Evolutionary conservation across 1,284 basidiomycete species (phyloP).

Genomic region (Leccinum variabile): DNA sequence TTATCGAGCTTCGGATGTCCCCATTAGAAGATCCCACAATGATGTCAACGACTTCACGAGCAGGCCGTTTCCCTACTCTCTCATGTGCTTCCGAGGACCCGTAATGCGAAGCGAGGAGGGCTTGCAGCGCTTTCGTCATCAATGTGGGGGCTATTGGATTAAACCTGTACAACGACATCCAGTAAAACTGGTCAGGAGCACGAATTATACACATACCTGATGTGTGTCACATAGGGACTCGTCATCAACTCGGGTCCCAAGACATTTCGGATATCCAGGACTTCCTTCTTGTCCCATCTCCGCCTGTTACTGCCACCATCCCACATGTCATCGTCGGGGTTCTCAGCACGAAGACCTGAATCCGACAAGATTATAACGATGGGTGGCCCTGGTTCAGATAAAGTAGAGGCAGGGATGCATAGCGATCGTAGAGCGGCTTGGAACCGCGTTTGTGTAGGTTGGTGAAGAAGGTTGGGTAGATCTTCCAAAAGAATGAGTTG

Average conservation of each 20-base stretch:
- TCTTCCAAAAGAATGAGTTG: constrained; percentile 87
- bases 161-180: constrained; percentile 54
- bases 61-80: constrained; percentile 39
- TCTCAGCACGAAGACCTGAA: constrained; percentile 70
- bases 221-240: constrained; percentile 69
- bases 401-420: constrained; percentile 41
- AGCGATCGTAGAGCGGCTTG: constrained; percentile 69
- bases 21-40: constrained; percentile 82
- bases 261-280: constrained; percentile 69
- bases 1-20: constrained; percentile 91
- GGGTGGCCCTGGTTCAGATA: constrained; percentile 48
- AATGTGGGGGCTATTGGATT: constrained; percentile 89
- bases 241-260: constrained; percentile 60
- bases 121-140: constrained; percentile 76
- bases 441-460: constrained; percentile 72
- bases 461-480: constrained; percentile 85
- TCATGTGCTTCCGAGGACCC: constrained; percentile 16
- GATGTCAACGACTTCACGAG: constrained; percentile 68
- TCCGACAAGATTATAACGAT: constrained; percentile 87
- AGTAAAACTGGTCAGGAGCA: constrained; percentile 3
- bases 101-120: constrained; percentile 56
- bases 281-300: constrained; percentile 46
- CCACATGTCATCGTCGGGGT: constrained; percentile 53
- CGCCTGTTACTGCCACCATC: constrained; percentile 42
- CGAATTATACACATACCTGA: constrained; percentile 53